Evolutionary conservation across 2,329 filamentous ascomycete species (phyloP).

Genomic region (Pyrenophora tritici-repentis): DNA sequence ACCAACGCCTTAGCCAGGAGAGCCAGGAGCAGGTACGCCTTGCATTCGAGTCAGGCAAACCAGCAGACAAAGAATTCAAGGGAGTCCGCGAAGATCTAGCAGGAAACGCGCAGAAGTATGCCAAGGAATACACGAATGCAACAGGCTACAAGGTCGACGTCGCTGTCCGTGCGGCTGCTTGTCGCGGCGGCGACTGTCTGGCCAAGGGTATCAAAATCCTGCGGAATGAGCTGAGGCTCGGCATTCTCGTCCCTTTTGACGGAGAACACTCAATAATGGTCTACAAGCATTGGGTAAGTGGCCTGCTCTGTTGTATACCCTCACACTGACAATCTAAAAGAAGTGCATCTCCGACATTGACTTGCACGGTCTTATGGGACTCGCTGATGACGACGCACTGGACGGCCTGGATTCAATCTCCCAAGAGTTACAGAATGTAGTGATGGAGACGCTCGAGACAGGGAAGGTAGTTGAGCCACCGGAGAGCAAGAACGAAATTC

Average conservation of each 20-base stretch:
- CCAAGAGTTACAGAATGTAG: constrained; percentile 69
- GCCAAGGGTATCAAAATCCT: constrained; percentile 68
- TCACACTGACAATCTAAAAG: not conserved
- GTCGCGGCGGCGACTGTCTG: constrained; percentile 74
- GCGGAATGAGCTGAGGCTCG: constrained; percentile 81
- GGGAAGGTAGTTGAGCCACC: constrained; percentile 71
- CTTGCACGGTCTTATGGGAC: constrained; percentile 64
- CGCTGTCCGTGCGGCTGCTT: constrained; percentile 59
- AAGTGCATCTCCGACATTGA: constrained; percentile 80
- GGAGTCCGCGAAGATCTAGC: constrained; percentile 63
- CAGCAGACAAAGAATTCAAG: constrained; percentile 82
- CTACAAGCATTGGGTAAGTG: constrained; percentile 76
- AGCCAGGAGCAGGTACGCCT: constrained; percentile 72
- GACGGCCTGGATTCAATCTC: constrained; percentile 78
- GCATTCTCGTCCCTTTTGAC: constrained; percentile 50
- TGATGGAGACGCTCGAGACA: constrained; percentile 69
- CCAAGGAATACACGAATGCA: constrained; percentile 17
- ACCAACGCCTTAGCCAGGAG: constrained; percentile 71
- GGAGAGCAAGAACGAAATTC: constrained; percentile 15
- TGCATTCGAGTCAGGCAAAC: constrained; percentile 73
- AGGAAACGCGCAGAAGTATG: constrained; percentile 1
- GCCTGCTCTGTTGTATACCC: too few relatives aligned
- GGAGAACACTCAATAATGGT: constrained; percentile 63
- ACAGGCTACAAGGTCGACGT: constrained; percentile 26
- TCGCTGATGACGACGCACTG: constrained; percentile 62